A percentile compares a stretch with the other conserved stretches of the same genome.
These are phyloP conservation scores for Fomitopsis pinicola DNA, from an alignment of 1,284 basidiomycete genomes.

Conservation along the genomic window DNA sequence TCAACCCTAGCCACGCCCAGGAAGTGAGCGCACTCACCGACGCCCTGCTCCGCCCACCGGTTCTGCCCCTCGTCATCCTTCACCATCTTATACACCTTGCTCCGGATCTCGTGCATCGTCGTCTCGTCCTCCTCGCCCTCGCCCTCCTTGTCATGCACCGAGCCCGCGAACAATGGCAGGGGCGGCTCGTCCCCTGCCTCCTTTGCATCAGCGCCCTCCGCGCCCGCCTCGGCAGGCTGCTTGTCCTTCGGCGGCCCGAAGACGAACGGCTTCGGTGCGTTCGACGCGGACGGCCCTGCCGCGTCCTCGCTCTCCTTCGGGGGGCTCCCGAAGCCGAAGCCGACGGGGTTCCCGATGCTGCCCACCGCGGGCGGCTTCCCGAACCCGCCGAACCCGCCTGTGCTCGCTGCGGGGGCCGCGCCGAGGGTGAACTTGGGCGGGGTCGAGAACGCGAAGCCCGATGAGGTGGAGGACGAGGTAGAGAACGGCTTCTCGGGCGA, in stretches of 20 bases:
- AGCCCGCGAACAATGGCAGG: conserved; percentile 31
- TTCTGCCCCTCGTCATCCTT: conserved; percentile 44
- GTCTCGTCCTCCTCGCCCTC: conserved; percentile 82
- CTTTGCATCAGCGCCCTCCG: conserved; percentile 30
- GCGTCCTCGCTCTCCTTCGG: conserved; percentile 28
- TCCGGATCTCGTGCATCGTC: conserved; percentile 55
- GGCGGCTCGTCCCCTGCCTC: conserved; percentile 22
- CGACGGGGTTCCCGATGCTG: conserved; percentile 55
- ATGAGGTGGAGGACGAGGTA: not conserved
- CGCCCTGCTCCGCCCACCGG: conserved; percentile 58
- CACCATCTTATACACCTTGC: conserved; percentile 61
- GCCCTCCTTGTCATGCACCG: conserved; percentile 61
- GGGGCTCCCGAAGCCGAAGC: conserved; percentile 49
- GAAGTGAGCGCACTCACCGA: conserved; percentile 39
- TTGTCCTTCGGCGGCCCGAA: conserved; percentile 16
- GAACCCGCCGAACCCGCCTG: conserved; percentile 13
- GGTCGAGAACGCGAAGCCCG: conserved; percentile 20
- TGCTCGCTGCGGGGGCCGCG: conserved; percentile 10
- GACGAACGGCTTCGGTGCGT: conserved; percentile 6
- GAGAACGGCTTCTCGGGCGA: conserved; percentile 15
- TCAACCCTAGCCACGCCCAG: not conserved
- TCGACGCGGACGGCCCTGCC: not conserved
- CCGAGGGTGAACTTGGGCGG: conserved; percentile 21
- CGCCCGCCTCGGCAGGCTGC: conserved; percentile 13
- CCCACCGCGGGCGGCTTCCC: conserved; percentile 24